Evolutionary conservation across 306 rosid species (phyloP).

Genomic region (Cucurbita ficifolia): DNA sequence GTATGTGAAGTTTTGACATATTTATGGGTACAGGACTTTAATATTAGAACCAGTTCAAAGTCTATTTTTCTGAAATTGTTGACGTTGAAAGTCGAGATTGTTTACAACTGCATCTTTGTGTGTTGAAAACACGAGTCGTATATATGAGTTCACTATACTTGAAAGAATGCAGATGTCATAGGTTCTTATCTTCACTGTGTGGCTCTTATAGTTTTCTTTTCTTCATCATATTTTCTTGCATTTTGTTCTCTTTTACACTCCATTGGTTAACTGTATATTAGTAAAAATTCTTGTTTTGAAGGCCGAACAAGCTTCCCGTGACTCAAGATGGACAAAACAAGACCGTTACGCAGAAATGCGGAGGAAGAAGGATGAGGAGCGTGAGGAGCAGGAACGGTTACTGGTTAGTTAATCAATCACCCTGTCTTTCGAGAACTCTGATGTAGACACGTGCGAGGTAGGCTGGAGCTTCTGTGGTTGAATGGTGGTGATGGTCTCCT

Average conservation of each 20-base stretch:
- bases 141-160: background rate
- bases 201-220: background rate
- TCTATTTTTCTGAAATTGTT: background rate
- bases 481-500: background rate
- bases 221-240: background rate
- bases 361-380: conserved; percentile 93
- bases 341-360: conserved; percentile 69
- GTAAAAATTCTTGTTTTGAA: conserved; percentile 15
- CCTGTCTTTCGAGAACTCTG: conserved; percentile 5
- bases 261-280: conserved; percentile 1
- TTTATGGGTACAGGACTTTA: background rate
- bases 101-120: background rate
- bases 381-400: conserved; percentile 54
- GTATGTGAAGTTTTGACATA: background rate
- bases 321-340: conserved; percentile 59
- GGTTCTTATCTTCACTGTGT: background rate
- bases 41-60: background rate
- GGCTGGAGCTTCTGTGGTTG: conserved; percentile 10
- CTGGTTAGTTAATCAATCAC: conserved; percentile 34
- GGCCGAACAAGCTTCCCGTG: conserved; percentile 86
- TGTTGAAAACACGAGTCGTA: background rate
- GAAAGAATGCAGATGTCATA: background rate
- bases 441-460: background rate
- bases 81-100: background rate
- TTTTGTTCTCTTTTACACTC: conserved; percentile 2